Evolutionary conservation across 495 filamentous ascomycete species (phyloP).

Genomic region (Penicillium soppii): DNA sequence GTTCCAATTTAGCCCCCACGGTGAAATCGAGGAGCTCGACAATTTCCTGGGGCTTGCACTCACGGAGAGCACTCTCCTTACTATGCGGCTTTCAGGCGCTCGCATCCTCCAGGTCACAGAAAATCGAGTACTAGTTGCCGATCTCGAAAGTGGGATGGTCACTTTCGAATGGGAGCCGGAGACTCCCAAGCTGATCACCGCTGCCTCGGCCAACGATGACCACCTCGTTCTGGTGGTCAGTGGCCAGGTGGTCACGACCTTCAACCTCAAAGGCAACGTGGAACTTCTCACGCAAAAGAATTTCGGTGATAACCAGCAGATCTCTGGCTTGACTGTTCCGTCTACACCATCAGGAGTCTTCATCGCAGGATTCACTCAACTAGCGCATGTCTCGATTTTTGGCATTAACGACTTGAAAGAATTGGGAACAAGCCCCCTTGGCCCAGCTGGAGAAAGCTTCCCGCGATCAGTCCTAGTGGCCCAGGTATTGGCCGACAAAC

Average conservation of each 20-base stretch:
- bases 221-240: conserved; percentile 70
- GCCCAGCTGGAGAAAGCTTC: conserved; percentile 61
- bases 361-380: conserved; percentile 83
- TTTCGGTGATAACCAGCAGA: conserved; percentile 65
- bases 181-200: conserved; percentile 63
- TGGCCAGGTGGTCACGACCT: conserved; percentile 63
- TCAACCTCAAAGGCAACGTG: conserved; percentile 62
- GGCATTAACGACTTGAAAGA: conserved; percentile 61
- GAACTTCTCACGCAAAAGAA: conserved; percentile 55
- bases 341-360: conserved; percentile 50
- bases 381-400: conserved; percentile 69
- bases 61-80: conserved; percentile 70
- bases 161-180: conserved; percentile 66
- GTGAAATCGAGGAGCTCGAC: conserved; percentile 83
- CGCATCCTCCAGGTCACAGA: conserved; percentile 79
- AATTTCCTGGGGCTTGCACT: conserved; percentile 68
- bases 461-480: conserved; percentile 80
- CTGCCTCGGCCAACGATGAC: conserved; percentile 69
- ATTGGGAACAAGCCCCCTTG: conserved; percentile 59
- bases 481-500: conserved; percentile 60
- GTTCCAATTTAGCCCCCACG: conserved; percentile 71
- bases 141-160: conserved; percentile 67
- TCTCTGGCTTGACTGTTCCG: conserved; percentile 78
- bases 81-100: conserved; percentile 57
- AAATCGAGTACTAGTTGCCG: conserved; percentile 58